These are phyloP conservation scores for Pelargonium cotyledonis DNA, from an alignment of 441 rosid genomes.

Conservation along the genomic window DNA sequence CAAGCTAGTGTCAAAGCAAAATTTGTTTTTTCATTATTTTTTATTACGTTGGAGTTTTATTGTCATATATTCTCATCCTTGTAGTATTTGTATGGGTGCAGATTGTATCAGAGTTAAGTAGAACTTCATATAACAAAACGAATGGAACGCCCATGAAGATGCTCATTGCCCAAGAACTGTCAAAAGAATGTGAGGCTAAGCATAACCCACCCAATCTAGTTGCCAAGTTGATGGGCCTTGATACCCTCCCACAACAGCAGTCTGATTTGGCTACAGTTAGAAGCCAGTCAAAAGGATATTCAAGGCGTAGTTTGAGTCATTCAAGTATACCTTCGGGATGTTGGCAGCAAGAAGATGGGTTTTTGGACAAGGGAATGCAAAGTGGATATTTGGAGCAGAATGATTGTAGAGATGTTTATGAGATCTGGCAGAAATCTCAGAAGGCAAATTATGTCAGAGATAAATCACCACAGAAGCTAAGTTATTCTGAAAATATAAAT, in stretches of 20 bases:
- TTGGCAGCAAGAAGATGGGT: constrained; percentile 42
- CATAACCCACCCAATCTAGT: constrained; percentile 67
- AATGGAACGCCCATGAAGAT: constrained; percentile 70
- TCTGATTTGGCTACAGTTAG: constrained; percentile 35
- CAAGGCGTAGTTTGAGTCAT: constrained; percentile 44
- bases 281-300: constrained; percentile 47
- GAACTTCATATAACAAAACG: constrained; percentile 55
- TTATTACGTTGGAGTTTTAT: constrained; percentile 19
- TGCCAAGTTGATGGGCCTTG: constrained; percentile 98
- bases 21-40: constrained; percentile 17
- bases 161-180: constrained; percentile 79
- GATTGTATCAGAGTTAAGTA: constrained; percentile 54
- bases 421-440: constrained; percentile 59
- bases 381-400: constrained; percentile 38
- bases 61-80: constrained; percentile 20
- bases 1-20: constrained; percentile 14
- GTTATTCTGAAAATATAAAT: constrained; percentile 29
- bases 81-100: constrained; percentile 30
- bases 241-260: constrained; percentile 58
- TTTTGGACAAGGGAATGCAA: constrained; percentile 44
- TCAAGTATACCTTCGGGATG: constrained; percentile 30
- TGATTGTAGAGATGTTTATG: constrained; percentile 63
- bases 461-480: constrained; percentile 46
- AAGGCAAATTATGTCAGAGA: constrained; percentile 38
- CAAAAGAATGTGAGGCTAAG: constrained; percentile 55